A percentile compares a stretch with the other conserved stretches of the same genome.
phyloP scores from a whole-genome alignment of 1,284 basidiomycete genomes.

The Calocybe gambosa region DNA sequence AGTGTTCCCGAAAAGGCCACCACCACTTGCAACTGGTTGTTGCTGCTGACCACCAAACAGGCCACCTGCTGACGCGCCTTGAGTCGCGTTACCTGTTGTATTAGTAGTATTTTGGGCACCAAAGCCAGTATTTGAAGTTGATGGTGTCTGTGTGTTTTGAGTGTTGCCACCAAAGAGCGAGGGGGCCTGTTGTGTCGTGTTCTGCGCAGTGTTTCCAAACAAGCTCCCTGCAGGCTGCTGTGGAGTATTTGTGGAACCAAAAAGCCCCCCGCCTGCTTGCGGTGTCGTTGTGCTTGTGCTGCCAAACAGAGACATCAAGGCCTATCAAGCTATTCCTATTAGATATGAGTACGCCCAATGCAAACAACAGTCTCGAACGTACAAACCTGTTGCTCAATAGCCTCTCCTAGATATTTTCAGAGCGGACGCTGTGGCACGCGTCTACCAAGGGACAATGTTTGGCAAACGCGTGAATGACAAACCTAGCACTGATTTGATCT shows the following conservation, averaged over 20 bases:
- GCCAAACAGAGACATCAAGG: constrained; percentile 12
- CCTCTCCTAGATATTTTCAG: background rate
- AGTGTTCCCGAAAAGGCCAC: constrained; percentile 22
- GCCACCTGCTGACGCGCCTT: constrained; percentile 9
- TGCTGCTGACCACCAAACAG: constrained; percentile 16
- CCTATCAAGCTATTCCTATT: no score
- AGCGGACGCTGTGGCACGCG: constrained; percentile 4
- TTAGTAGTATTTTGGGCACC: constrained; percentile 15
- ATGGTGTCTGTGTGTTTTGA: constrained; percentile 12
- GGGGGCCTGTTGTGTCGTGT: constrained; percentile 12
- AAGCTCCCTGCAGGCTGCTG: constrained; percentile 18
- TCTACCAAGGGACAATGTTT: background rate
- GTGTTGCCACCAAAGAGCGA: constrained; percentile 11
- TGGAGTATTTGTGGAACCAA: constrained; percentile 13
- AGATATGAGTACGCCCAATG: no score
- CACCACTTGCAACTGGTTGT: constrained; percentile 3
- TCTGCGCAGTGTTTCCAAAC: constrained; percentile 18
- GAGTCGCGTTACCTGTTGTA: constrained; percentile 11
- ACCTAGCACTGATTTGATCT: no score
- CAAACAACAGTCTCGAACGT: background rate
- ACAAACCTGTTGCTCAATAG: background rate
- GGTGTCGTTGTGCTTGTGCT: constrained; percentile 7
- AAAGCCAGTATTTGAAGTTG: constrained; percentile 10
- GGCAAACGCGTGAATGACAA: background rate
- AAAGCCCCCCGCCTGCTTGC: constrained; percentile 15